Evolutionary conservation across 257 asterid genomes (phyloP).

Genomic region (Mentha longifolia): DNA sequence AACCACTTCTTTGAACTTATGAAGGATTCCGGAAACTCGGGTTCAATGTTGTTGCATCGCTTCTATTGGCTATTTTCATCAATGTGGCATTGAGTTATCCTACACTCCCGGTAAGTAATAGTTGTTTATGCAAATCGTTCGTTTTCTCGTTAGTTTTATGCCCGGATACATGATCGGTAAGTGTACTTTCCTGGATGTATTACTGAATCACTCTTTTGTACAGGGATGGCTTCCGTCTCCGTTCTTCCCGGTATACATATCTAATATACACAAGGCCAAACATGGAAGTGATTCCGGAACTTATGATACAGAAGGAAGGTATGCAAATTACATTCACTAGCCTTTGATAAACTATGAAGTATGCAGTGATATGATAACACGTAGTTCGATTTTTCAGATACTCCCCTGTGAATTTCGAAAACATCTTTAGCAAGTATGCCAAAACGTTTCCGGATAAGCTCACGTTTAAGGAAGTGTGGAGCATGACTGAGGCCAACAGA

Average conservation of each 20-base stretch:
- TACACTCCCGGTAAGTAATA: slow-evolving; percentile 65
- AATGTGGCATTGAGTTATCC: slow-evolving; percentile 61
- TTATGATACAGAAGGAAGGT: slow-evolving; percentile 84
- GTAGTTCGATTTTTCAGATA: slow-evolving; percentile 41
- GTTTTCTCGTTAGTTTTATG: background rate
- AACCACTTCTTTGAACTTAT: slow-evolving; percentile 13
- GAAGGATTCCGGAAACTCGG: slow-evolving; percentile 65
- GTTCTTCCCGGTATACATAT: slow-evolving; percentile 61
- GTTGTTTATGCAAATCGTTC: background rate
- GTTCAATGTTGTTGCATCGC: slow-evolving; percentile 57
- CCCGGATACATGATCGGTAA: too few species aligned
- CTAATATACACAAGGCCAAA: slow-evolving; percentile 70
- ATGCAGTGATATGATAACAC: background rate
- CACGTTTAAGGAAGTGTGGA: slow-evolving; percentile 63
- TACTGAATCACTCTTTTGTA: background rate
- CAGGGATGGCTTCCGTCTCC: slow-evolving; percentile 84
- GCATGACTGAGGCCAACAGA: slow-evolving; percentile 73
- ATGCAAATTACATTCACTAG: background rate
- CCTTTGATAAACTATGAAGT: background rate
- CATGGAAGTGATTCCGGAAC: slow-evolving; percentile 85
- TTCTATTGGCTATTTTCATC: slow-evolving; percentile 45
- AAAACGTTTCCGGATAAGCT: slow-evolving; percentile 70
- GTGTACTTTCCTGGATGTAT: background rate
- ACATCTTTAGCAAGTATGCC: slow-evolving; percentile 73
- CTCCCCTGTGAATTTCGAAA: slow-evolving; percentile 68